Percentiles rank a stretch among this genome's conserved stretches.
Evolutionary conservation across 208 protist genomes (phyloP).

Genomic region (Polymyxa betae): DNA sequence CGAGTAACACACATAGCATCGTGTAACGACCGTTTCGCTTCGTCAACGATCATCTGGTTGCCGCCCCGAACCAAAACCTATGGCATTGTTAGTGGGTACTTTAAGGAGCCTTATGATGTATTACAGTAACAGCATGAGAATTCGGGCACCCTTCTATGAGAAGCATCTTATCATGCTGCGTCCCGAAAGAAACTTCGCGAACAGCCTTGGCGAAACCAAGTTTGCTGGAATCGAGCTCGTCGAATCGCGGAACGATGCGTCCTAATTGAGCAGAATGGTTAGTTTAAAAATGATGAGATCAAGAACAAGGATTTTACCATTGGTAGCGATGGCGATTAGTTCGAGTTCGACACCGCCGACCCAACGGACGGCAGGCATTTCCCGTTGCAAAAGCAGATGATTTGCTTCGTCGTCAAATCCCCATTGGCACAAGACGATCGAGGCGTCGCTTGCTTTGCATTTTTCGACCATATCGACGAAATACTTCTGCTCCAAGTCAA

Average conservation of each 20-base stretch:
- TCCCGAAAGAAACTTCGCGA: constrained; percentile 78
- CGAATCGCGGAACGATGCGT: constrained; percentile 97
- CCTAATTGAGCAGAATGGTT: not conserved
- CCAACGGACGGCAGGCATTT: constrained; percentile 99
- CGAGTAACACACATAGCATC: constrained; percentile 99
- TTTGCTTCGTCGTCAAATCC: constrained; percentile 99
- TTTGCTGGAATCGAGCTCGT: constrained; percentile 94
- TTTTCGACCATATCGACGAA: constrained; percentile 89
- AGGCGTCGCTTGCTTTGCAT: constrained; percentile 93
- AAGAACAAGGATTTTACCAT: constrained; percentile 94
- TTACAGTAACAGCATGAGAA: constrained; percentile 93
- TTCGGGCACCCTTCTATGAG: constrained; percentile 98
- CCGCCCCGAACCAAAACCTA: constrained; percentile 96
- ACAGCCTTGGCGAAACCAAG: constrained; percentile 85
- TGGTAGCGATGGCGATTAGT: constrained; percentile 99
- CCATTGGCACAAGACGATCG: constrained; percentile 99
- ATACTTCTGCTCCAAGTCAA: constrained; percentile 96
- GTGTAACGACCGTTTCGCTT: constrained; percentile 98
- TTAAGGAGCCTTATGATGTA: not conserved
- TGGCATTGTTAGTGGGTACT: no score
- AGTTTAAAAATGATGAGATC: not conserved
- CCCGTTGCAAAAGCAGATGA: constrained; percentile 97
- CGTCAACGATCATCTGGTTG: constrained; percentile 99
- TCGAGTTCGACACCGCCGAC: constrained; percentile 99
- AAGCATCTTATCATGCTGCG: constrained; percentile 87